A percentile compares a stretch with the other conserved stretches of the same genome.
Conservation (phyloP, 768 basidiomycete genomes). For the Dendrothele bispora region DNA sequence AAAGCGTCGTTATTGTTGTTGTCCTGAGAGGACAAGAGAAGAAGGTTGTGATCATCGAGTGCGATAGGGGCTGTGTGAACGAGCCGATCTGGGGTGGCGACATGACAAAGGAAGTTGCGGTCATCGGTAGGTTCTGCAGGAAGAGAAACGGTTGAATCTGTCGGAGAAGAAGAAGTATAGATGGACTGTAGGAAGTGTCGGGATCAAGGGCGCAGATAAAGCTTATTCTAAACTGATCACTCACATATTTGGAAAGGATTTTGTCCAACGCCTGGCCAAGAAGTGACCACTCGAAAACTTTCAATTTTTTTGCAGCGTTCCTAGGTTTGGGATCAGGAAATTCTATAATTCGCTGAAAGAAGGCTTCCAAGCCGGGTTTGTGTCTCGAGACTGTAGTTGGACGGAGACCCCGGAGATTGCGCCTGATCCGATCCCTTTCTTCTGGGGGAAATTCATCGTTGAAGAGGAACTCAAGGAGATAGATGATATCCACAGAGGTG, state of each 20-base stretch:
- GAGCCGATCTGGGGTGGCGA: no score
- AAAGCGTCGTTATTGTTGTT: no score
- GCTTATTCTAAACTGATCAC: slow-evolving; percentile 23
- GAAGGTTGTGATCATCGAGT: no score
- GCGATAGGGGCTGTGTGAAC: no score
- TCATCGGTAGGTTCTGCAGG: no score
- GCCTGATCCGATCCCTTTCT: slow-evolving; percentile 94
- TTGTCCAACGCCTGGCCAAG: slow-evolving; percentile 76
- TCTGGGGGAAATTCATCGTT: slow-evolving; percentile 87
- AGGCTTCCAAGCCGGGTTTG: slow-evolving; percentile 74
- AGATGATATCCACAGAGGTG: slow-evolving; percentile 96
- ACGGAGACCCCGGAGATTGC: slow-evolving; percentile 90
- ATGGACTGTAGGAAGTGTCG: no score
- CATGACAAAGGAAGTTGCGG: no score
- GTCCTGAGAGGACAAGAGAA: no score
- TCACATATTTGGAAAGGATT: slow-evolving; percentile 82
- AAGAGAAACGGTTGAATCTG: no score
- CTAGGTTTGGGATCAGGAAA: slow-evolving; percentile 93
- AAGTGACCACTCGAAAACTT: slow-evolving; percentile 77
- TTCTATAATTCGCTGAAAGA: slow-evolving; percentile 96
- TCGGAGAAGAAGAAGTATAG: no score
- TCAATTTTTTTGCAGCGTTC: slow-evolving; percentile 97
- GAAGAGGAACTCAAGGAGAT: slow-evolving; percentile 75
- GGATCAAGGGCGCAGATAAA: no score
- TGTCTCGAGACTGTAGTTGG: slow-evolving; percentile 91